Conservation (phyloP, 495 filamentous ascomycete genomes). For the Talaromyces stipitatus region DNA sequence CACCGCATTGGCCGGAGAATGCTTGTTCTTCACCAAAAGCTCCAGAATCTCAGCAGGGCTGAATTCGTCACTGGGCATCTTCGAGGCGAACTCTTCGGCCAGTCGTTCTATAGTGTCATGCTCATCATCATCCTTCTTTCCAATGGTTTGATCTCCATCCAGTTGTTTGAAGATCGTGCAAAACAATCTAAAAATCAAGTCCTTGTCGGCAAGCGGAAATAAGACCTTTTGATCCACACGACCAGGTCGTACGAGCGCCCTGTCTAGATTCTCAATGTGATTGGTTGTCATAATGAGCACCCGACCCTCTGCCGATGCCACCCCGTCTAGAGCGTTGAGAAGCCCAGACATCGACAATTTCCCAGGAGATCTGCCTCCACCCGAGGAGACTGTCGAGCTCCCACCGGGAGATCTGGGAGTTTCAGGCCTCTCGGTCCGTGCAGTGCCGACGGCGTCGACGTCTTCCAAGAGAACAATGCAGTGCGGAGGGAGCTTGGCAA, state of each 20-base stretch:
- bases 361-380: too few species aligned
- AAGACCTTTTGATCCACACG: slow-evolving; percentile 58
- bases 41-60: slow-evolving; percentile 74
- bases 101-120: slow-evolving; percentile 12
- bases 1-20: slow-evolving; percentile 51
- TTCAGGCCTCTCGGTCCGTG: slow-evolving; percentile 8
- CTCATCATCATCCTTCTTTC: neutral
- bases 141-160: neutral
- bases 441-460: slow-evolving; percentile 50
- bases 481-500: slow-evolving; percentile 47
- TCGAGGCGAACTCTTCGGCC: slow-evolving; percentile 49
- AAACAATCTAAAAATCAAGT: too few species aligned
- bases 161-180: too few species aligned
- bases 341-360: slow-evolving; percentile 42
- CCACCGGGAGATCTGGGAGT: slow-evolving; percentile 18
- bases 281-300: slow-evolving; percentile 71
- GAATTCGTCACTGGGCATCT: slow-evolving; percentile 56
- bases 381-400: too few species aligned
- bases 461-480: slow-evolving; percentile 62
- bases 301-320: slow-evolving; percentile 55
- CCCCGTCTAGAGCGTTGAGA: slow-evolving; percentile 65
- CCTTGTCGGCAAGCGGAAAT: slow-evolving; percentile 14
- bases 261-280: slow-evolving; percentile 55
- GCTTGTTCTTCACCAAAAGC: slow-evolving; percentile 61
- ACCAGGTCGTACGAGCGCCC: slow-evolving; percentile 58